Percentiles rank a stretch among this genome's conserved stretches.
phyloP scores from a whole-genome alignment of 768 basidiomycete species.

The Pisolithus orientalis region DNA sequence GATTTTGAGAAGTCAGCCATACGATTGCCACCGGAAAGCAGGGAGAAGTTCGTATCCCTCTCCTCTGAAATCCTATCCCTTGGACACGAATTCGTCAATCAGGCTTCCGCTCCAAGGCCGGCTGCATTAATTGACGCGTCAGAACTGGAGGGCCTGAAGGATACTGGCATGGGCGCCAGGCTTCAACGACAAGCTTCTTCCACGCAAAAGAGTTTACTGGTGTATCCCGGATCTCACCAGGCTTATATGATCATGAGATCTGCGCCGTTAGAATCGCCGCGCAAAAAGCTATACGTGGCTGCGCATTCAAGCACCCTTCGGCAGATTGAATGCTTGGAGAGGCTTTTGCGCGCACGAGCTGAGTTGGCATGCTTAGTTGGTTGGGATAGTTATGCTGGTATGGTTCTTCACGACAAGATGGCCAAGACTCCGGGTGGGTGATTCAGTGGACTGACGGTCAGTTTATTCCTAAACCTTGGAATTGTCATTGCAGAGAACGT shows the following conservation, averaged over 20 bases:
- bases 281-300: slow-evolving; percentile 78
- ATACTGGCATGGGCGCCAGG: slow-evolving; percentile 69
- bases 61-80: slow-evolving; percentile 87
- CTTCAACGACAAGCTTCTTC: slow-evolving; percentile 71
- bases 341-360: slow-evolving; percentile 67
- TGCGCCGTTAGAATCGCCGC: slow-evolving; percentile 77
- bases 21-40: slow-evolving; percentile 69
- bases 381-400: slow-evolving; percentile 77
- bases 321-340: slow-evolving; percentile 74
- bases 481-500: slow-evolving; percentile 66
- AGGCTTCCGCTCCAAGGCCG: slow-evolving; percentile 54
- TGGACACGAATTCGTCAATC: slow-evolving; percentile 79
- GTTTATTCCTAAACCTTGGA: slow-evolving; percentile 1
- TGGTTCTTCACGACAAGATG: slow-evolving; percentile 94
- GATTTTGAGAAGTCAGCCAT: slow-evolving; percentile 99
- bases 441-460: background rate
- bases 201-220: slow-evolving; percentile 66
- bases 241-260: slow-evolving; percentile 92
- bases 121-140: slow-evolving; percentile 63
- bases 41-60: slow-evolving; percentile 79
- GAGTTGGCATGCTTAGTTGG: slow-evolving; percentile 84
- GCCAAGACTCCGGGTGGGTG: slow-evolving; percentile 80
- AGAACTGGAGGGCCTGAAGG: slow-evolving; percentile 68
- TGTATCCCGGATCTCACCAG: slow-evolving; percentile 84
- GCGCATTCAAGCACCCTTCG: slow-evolving; percentile 68